Evolutionary conservation across 2,329 filamentous ascomycete species (phyloP), one percentile per base, ranked within the genome.

Genomic region (Penicillium sp.): DNA sequence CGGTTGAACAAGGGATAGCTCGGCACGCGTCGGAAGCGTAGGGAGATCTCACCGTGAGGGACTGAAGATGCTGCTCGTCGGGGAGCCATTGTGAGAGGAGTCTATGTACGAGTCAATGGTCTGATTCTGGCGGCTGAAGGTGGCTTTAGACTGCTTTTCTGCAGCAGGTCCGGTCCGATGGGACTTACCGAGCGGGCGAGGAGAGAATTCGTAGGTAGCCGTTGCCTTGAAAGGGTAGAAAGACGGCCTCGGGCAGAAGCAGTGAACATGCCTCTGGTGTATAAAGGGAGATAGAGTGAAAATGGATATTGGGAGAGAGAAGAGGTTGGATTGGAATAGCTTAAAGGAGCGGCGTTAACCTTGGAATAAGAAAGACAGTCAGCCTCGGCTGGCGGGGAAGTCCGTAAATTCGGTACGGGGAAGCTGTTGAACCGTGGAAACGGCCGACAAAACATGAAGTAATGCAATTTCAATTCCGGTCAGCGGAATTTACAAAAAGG

Each of bases 51-150:
- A 76, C 74, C 73, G 64, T 75, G 71, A 25, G 72, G 71, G 48
- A 75, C 67, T 18, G 72, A 74, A 39, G 72, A 76, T 45, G 69
- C 67, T 54, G 74, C 71, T 57, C 72, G 66, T 29, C 66, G 64
- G 52, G 69, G 60, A 57, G 71, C 68, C 71, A 73, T 73, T 53
- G 64, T 59, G 47, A 66, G 62, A 54, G 64, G 62, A 53, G 64
- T 60, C 70, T 73, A 45, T 16, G 46, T n/a, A 43, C 30, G 14
- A 14, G 33, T 58, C 42, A 57, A 50, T 52, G 43, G 49, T 35
- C 48, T 50, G 18, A 9, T 41, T 14, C n/a, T 18, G 2, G 8
- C 13, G n/a, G 4, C 16, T 14, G 27, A 18, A 27, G 7, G 22
- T 7, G 22, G 13, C 8, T n/a, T 27, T 43, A 30, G 11, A 25